These are phyloP conservation scores for Scenedesmus sp. DNA, from an alignment of 163 green algal species.

Conservation along the genomic window DNA sequence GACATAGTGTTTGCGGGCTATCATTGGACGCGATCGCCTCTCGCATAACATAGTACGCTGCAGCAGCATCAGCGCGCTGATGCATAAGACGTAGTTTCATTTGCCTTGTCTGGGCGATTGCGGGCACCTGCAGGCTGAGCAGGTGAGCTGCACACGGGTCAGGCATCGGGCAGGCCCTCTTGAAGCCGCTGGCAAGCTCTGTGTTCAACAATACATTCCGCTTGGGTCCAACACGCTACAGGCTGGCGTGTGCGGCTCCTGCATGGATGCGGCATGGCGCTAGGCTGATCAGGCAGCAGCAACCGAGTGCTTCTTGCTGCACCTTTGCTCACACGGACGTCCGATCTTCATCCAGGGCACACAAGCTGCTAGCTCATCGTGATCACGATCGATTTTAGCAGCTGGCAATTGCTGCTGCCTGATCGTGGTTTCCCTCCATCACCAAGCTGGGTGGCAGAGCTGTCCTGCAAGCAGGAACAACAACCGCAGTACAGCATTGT, in stretches of 20 bases:
- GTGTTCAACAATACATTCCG: too few species aligned
- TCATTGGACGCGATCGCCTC: conserved; percentile 1
- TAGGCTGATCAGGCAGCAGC: conserved; percentile 2
- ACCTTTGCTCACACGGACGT: neutral
- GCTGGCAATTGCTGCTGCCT: neutral
- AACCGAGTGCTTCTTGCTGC: neutral
- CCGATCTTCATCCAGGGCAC: neutral
- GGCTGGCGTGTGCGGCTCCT: too few species aligned
- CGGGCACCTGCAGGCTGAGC: neutral
- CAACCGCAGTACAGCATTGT: neutral
- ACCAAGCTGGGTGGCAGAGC: neutral
- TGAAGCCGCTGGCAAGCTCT: neutral
- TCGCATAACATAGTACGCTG: neutral
- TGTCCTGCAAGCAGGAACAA: neutral
- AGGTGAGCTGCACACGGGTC: neutral
- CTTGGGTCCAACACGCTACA: too few species aligned
- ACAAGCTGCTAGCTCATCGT: neutral
- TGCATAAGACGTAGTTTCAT: neutral
- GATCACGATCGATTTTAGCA: neutral
- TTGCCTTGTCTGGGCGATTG: neutral
- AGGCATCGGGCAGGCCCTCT: neutral
- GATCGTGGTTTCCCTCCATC: neutral
- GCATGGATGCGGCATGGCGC: neutral
- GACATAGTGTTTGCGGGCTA: neutral
- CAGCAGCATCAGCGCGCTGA: neutral